Evolutionary conservation across 768 basidiomycete genomes (phyloP).

Genomic region (Tulasnella calospora): DNA sequence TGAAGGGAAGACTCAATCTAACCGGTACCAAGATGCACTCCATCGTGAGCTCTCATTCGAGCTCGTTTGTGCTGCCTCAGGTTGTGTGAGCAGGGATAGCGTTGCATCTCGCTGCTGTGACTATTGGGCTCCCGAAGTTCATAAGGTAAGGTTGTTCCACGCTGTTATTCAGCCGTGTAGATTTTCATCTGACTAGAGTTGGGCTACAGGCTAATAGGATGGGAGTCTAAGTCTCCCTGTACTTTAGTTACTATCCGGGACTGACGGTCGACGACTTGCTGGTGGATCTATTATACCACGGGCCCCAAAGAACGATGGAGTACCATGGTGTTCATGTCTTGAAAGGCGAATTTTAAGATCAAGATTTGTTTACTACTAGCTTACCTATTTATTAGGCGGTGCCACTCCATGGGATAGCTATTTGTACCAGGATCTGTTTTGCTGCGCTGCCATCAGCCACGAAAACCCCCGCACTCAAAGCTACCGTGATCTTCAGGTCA

Average conservation of each 20-base stretch:
- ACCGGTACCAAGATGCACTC: no score
- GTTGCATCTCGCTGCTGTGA: not conserved
- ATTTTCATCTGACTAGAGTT: no score
- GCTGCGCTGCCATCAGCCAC: not conserved
- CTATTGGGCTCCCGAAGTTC: constrained; percentile 1
- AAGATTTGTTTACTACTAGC: no score
- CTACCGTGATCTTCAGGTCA: not conserved
- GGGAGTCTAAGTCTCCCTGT: no score
- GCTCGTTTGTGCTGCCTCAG: not conserved
- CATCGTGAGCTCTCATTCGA: not conserved
- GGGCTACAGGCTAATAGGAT: no score
- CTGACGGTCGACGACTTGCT: no score
- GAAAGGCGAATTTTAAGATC: not conserved
- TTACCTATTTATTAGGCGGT: not conserved
- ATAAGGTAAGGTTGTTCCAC: not conserved
- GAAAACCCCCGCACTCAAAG: not conserved
- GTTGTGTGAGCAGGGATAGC: constrained; percentile 1
- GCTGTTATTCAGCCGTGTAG: no score
- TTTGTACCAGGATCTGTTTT: not conserved
- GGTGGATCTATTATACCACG: no score
- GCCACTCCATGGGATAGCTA: not conserved
- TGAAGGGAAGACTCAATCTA: no score
- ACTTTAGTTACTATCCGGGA: no score
- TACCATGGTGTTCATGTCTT: not conserved
- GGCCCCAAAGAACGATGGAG: not conserved